A percentile compares a stretch with the other conserved stretches of the same genome.
Conservation (phyloP, 352 stramenopile genomes). For the Pythium pyrilobum region DNA sequence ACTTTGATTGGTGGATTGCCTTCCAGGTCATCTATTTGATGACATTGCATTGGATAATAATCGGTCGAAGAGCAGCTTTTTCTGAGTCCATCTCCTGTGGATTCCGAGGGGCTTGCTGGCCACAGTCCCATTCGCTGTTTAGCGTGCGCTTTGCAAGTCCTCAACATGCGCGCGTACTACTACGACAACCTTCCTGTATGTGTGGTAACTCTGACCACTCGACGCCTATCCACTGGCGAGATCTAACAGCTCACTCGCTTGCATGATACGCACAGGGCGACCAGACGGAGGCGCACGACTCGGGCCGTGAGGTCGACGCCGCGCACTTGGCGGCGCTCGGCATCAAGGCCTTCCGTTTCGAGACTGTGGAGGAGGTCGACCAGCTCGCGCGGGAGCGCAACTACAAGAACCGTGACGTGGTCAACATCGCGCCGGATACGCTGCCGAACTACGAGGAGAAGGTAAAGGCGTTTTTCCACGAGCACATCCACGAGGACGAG, state of each 20-base stretch:
- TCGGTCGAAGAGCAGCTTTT: neutral
- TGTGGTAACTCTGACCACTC: neutral
- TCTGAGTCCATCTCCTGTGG: neutral
- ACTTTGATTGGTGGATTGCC: conserved; percentile 11
- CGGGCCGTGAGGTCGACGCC: conserved; percentile 10
- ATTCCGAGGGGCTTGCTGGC: conserved; percentile 5
- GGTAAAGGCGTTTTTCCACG: conserved; percentile 22
- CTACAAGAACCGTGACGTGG: conserved; percentile 24
- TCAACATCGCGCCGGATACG: conserved; percentile 20
- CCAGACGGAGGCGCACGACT: conserved; percentile 19
- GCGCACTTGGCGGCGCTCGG: conserved; percentile 13
- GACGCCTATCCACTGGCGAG: too few species aligned
- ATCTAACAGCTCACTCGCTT: neutral
- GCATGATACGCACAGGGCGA: conserved; percentile 6
- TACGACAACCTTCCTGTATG: conserved; percentile 21
- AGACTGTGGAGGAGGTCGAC: conserved; percentile 18
- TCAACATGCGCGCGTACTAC: conserved; percentile 21
- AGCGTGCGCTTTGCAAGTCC: neutral
- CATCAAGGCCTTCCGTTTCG: conserved; percentile 20
- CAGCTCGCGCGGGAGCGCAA: conserved; percentile 14
- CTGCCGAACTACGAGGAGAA: conserved; percentile 23
- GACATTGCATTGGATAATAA: conserved; percentile 12
- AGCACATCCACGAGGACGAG: conserved; percentile 24
- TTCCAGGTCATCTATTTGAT: conserved; percentile 10
- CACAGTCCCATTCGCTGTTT: too few species aligned